phyloP scores from a whole-genome alignment of 805 yeast species.

The Saturnispora gosingensis region DNA sequence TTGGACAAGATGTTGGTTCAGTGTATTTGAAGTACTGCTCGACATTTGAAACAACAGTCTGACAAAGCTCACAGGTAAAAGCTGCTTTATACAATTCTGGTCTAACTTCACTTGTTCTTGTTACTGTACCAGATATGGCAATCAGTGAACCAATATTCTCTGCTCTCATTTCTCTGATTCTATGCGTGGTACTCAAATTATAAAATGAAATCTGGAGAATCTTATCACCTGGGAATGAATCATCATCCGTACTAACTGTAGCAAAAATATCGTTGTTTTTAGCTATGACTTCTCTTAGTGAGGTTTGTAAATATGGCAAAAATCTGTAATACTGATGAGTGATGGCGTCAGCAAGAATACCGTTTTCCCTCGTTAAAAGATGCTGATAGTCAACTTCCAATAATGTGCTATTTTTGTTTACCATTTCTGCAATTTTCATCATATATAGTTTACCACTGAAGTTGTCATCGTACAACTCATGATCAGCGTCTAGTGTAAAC shows the following conservation, averaged over 20 bases:
- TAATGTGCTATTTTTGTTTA: slow-evolving; percentile 62
- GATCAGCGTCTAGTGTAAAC: slow-evolving; percentile 35
- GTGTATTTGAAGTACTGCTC: slow-evolving; percentile 92
- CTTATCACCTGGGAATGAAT: slow-evolving; percentile 46
- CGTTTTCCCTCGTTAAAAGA: slow-evolving; percentile 64
- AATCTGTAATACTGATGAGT: slow-evolving; percentile 89
- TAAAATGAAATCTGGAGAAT: slow-evolving; percentile 86
- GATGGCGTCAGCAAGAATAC: slow-evolving; percentile 82
- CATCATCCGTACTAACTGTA: slow-evolving; percentile 27
- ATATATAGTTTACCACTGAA: slow-evolving; percentile 56
- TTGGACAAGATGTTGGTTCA: slow-evolving; percentile 88
- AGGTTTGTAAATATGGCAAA: slow-evolving; percentile 72
- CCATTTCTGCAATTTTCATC: slow-evolving; percentile 75
- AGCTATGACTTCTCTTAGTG: slow-evolving; percentile 63
- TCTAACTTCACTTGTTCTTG: slow-evolving; percentile 91
- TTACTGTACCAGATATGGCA: slow-evolving; percentile 88
- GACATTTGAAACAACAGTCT: slow-evolving; percentile 75
- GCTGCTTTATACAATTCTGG: slow-evolving; percentile 86
- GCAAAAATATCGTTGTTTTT: slow-evolving; percentile 63
- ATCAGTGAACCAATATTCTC: slow-evolving; percentile 79
- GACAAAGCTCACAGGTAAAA: slow-evolving; percentile 83
- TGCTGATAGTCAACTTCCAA: slow-evolving; percentile 82
- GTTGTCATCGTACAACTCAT: slow-evolving; percentile 27
- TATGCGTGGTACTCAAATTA: slow-evolving; percentile 70
- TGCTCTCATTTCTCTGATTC: slow-evolving; percentile 85